These are phyloP conservation scores for Mycena vitilis DNA, from an alignment of 768 basidiomycete genomes.

Conservation along the genomic window DNA sequence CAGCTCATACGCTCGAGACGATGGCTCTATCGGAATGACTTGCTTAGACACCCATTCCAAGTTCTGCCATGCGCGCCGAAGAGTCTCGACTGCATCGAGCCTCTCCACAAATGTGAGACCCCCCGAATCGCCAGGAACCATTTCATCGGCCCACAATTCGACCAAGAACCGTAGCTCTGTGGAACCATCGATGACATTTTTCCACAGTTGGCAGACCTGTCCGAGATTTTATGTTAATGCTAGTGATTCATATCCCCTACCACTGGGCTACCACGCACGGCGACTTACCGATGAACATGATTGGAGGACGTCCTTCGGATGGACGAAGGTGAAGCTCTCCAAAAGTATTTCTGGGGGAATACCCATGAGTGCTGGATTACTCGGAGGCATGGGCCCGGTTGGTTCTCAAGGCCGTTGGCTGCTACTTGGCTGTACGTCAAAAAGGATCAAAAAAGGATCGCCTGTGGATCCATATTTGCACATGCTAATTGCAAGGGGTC, in stretches of 20 bases:
- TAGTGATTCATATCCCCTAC: too few relatives aligned
- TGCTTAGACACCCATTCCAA: slow-evolving; percentile 26
- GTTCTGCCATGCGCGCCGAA: slow-evolving; percentile 24
- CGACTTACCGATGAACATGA: neutral
- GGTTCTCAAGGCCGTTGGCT: too few relatives aligned
- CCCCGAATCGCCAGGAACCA: slow-evolving; percentile 37
- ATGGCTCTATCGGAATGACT: slow-evolving; percentile 3
- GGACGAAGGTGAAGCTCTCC: neutral
- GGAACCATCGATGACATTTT: slow-evolving; percentile 36
- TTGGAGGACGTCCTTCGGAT: neutral
- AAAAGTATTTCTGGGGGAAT: slow-evolving; percentile 9
- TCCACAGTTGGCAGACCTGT: slow-evolving; percentile 48
- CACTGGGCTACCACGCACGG: too few relatives aligned
- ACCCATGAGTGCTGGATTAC: neutral
- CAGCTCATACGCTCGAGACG: slow-evolving; percentile 31
- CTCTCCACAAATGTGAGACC: slow-evolving; percentile 2
- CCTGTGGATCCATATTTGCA: too few relatives aligned
- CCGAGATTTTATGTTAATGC: neutral
- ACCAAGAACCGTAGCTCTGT: slow-evolving; percentile 51
- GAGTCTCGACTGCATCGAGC: slow-evolving; percentile 6
- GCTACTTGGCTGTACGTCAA: too few relatives aligned
- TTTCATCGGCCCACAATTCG: slow-evolving; percentile 53
- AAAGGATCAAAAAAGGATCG: too few relatives aligned
- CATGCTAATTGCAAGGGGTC: too few relatives aligned
- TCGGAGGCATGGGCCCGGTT: neutral